Base-by-base conservation (phyloP, 225 moss, liverwort and hornwort genomes). In the Antitrichia curtipendula region DNA sequence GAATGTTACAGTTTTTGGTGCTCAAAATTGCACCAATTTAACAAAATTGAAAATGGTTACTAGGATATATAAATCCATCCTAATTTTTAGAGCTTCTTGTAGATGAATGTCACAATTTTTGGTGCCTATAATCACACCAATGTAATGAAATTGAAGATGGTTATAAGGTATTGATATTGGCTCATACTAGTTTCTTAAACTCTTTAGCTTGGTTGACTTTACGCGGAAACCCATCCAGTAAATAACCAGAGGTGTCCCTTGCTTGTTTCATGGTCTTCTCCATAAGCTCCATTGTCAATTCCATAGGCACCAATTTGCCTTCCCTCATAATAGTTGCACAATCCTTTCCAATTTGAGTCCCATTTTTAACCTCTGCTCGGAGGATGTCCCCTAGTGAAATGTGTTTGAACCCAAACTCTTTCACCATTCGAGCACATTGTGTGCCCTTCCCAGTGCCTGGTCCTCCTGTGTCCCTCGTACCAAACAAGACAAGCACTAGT, bases 381-480 rank as follows among this genome's bases (percentile, higher is more conserved):
- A 98, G 82, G n/a, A 96, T 89, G 22, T 96, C 92, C 20, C 97
- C 96, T 7, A 93, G 78, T 0, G 96, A 98, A 60, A 98, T 95
- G 89, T 96, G 97, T 9, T 86, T 77, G 62, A 96, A 94, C 6
- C 96, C 96, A 89, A 96, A 96, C 73, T 98, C 95, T 50, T 82
- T 82, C 17, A 90, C 94, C 6, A 98, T 90, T 25, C 72, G 91
- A 29, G 89, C 57, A 90, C 97, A 95, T 81, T 98, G 97, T 8
- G 97, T 98, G 31, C 97, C 97, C 79, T 98, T 98, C 8, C 97
- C 97, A 1, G 92, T 93, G 54, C 97, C 97, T 3, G 95, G 97
- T 34, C 97, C 97, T 23, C 97, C 97, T 98, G 28, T 2, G 27
- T 36, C 47, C 59, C 52, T 43, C 8, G 28, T 27, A 57, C 7